phyloP scores from a whole-genome alignment of 2,329 filamentous ascomycete species.

The Sclerotinia subarctica region DNA sequence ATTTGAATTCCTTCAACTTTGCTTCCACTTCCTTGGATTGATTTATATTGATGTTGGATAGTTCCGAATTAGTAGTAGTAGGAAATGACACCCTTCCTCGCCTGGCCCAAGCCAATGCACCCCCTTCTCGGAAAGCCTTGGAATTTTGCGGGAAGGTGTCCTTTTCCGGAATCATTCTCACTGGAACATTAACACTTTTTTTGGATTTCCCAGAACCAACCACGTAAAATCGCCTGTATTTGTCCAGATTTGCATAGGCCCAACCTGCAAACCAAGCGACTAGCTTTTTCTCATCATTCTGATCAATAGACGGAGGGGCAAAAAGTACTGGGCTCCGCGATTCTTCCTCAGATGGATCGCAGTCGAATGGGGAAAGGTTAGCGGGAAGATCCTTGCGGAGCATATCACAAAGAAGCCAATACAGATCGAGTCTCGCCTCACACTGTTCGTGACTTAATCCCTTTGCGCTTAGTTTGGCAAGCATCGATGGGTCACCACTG shows the following conservation, averaged over 20 bases:
- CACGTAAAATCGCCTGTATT: slow-evolving; percentile 54
- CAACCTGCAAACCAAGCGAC: slow-evolving; percentile 63
- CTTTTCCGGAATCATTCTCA: background rate
- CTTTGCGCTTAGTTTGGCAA: slow-evolving; percentile 28
- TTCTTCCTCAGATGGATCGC: slow-evolving; percentile 22
- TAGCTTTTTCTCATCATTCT: slow-evolving; percentile 59
- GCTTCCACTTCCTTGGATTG: background rate
- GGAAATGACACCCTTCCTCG: background rate
- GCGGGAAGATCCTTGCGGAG: slow-evolving; percentile 20
- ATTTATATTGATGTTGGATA: background rate
- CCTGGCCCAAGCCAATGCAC: slow-evolving; percentile 1
- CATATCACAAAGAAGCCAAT: slow-evolving; percentile 24
- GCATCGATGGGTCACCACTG: slow-evolving; percentile 29
- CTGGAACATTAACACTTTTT: background rate
- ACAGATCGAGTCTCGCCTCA: slow-evolving; percentile 28
- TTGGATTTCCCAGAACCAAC: slow-evolving; percentile 42
- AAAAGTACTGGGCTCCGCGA: slow-evolving; percentile 44
- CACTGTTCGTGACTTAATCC: slow-evolving; percentile 33
- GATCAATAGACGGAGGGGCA: slow-evolving; percentile 49
- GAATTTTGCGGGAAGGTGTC: background rate
- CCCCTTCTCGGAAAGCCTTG: background rate
- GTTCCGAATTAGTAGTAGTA: background rate
- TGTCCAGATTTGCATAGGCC: slow-evolving; percentile 49
- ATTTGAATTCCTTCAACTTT: background rate
- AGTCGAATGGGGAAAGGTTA: slow-evolving; percentile 20